Percentiles rank a stretch among this genome's conserved stretches.
phyloP scores from a whole-genome alignment of 495 filamentous ascomycete species.

The Beverwykella pulmonaria region DNA sequence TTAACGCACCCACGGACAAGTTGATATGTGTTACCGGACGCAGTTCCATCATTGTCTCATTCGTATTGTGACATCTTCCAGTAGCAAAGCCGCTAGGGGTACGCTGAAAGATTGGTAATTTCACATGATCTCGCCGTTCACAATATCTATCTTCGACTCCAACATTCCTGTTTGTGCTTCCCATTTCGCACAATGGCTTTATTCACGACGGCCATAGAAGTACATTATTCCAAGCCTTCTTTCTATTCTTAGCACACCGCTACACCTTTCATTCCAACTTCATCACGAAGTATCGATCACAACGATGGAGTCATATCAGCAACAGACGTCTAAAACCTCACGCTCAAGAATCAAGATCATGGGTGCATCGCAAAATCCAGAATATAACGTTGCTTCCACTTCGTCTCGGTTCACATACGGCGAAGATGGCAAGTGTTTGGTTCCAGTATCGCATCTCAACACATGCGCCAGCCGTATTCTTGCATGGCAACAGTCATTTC shows the following conservation, averaged over 20 bases:
- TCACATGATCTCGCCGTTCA: background rate
- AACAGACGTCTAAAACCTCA: background rate
- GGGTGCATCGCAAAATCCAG: slow-evolving; percentile 11
- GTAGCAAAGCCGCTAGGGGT: too few relatives aligned
- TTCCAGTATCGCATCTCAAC: slow-evolving; percentile 22
- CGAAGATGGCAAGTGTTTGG: slow-evolving; percentile 1
- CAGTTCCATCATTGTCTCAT: too few relatives aligned
- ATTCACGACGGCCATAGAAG: background rate
- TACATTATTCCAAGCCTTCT: background rate
- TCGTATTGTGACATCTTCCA: too few relatives aligned
- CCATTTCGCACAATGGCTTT: background rate
- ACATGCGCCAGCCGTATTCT: slow-evolving; percentile 12
- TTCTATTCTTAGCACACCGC: background rate
- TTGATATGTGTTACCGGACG: too few relatives aligned
- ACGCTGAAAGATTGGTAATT: background rate
- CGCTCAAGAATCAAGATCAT: background rate
- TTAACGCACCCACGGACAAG: background rate
- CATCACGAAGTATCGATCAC: background rate
- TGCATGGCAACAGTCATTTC: background rate
- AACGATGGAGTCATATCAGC: background rate
- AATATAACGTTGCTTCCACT: slow-evolving; percentile 14
- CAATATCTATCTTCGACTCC: background rate
- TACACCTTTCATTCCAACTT: background rate
- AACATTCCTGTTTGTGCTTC: background rate
- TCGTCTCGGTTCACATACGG: background rate